A percentile compares a stretch with the other conserved stretches of the same genome.
Evolutionary conservation across 805 yeast species (phyloP).

Genomic region (Torulaspora maleeae): DNA sequence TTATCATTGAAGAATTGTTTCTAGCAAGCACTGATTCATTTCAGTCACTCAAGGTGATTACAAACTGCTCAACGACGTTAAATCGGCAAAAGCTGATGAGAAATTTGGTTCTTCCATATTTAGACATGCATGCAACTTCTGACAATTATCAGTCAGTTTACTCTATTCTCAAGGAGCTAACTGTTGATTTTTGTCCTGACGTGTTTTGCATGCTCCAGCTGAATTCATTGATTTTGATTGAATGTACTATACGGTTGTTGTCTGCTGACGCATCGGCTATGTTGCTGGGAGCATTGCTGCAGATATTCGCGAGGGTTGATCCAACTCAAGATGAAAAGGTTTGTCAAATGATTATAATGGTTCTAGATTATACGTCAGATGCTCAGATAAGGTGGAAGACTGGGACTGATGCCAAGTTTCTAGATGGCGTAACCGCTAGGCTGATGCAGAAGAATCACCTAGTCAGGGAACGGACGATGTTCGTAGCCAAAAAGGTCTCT

Average conservation of each 20-base stretch:
- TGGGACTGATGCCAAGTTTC: constrained; percentile 19
- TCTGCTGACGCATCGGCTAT: constrained; percentile 4
- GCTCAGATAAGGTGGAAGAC: constrained; percentile 9
- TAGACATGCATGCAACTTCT: constrained; percentile 13
- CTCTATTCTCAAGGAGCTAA: constrained; percentile 14
- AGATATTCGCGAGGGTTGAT: constrained; percentile 8
- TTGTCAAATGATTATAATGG: constrained; percentile 21
- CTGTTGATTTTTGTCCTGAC: constrained; percentile 12
- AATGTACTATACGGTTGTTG: constrained; percentile 16
- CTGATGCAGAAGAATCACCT: constrained; percentile 20
- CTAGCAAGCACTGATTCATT: constrained; percentile 11
- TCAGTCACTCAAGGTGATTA: constrained; percentile 9
- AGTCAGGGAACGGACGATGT: constrained; percentile 35
- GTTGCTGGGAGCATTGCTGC: constrained; percentile 5
- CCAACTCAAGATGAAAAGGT: constrained; percentile 20
- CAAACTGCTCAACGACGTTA: constrained; percentile 11
- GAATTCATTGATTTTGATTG: constrained; percentile 18
- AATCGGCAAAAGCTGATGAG: constrained; percentile 18
- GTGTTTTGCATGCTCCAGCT: constrained; percentile 10
- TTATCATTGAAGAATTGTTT: constrained; percentile 21
- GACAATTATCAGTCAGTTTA: constrained; percentile 10
- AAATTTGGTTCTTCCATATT: constrained; percentile 18
- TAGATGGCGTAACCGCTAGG: constrained; percentile 31
- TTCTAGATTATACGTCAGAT: constrained; percentile 11
- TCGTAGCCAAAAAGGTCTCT: constrained; percentile 30